phyloP scores from a whole-genome alignment of 2,329 filamentous ascomycete genomes.

The Apiospora rasikravindrae region DNA sequence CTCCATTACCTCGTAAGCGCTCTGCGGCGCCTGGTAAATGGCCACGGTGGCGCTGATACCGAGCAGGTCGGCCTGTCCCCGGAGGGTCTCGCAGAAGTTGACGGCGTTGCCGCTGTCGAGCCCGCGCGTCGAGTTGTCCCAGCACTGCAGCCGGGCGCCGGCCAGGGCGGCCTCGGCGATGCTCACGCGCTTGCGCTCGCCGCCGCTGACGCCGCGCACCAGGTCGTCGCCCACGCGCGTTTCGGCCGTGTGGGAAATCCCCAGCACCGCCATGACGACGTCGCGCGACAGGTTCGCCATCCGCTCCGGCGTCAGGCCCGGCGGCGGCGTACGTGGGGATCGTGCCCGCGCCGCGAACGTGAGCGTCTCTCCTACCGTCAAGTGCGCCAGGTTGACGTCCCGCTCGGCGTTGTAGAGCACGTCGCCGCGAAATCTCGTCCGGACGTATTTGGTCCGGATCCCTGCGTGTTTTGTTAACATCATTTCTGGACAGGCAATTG shows the following conservation, averaged over 20 bases:
- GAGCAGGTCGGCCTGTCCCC: constrained; percentile 43
- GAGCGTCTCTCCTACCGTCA: neutral
- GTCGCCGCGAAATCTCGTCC: constrained; percentile 5
- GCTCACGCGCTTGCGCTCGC: constrained; percentile 72
- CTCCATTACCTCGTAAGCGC: constrained; percentile 60
- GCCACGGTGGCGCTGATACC: neutral
- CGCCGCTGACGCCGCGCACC: constrained; percentile 74
- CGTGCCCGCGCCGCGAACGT: neutral
- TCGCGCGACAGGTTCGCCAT: constrained; percentile 49
- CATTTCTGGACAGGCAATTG: neutral
- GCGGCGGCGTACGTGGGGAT: neutral
- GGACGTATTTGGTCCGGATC: neutral
- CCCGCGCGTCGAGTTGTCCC: constrained; percentile 76
- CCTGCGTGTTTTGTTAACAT: neutral
- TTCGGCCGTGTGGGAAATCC: constrained; percentile 74
- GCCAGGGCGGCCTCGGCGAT: constrained; percentile 67
- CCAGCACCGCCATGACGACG: constrained; percentile 77
- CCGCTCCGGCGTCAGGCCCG: neutral
- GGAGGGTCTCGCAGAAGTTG: constrained; percentile 75
- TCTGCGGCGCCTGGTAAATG: constrained; percentile 57
- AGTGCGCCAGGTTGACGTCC: neutral
- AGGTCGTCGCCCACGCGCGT: constrained; percentile 78
- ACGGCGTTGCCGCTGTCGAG: constrained; percentile 77
- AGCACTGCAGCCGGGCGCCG: constrained; percentile 65
- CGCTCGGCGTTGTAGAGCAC: constrained; percentile 3